Evolutionary conservation across 2,329 filamentous ascomycete species (phyloP).

Genomic region (Fusarium subglutinans): DNA sequence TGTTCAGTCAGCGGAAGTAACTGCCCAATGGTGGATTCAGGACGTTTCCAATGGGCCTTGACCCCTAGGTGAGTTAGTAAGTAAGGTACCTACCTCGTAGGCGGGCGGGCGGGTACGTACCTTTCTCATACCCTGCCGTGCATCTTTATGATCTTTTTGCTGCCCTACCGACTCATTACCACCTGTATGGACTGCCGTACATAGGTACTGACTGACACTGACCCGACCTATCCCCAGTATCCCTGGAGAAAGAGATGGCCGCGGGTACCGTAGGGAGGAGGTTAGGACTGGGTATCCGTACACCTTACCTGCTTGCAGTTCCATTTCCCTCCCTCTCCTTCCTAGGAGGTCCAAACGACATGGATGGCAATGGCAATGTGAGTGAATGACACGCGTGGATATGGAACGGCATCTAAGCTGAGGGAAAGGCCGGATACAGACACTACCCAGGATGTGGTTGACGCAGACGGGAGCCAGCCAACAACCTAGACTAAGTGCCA

Average conservation of each 20-base stretch:
- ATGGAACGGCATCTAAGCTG: background rate
- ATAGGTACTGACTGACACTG: background rate
- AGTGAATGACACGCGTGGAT: background rate
- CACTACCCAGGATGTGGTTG: background rate
- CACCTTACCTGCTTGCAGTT: background rate
- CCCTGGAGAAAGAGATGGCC: background rate
- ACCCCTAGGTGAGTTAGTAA: background rate
- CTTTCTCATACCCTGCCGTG: background rate
- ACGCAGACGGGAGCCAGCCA: constrained; percentile 17
- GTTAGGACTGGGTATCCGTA: background rate
- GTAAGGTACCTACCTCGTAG: background rate
- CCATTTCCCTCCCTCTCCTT: background rate
- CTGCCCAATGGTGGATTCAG: background rate
- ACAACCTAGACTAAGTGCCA: background rate
- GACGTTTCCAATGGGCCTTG: background rate
- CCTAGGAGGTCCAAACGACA: background rate
- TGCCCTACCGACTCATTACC: background rate
- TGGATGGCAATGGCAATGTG: background rate
- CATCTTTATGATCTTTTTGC: background rate
- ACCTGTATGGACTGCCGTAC: background rate
- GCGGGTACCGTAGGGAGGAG: background rate
- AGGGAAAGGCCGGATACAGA: constrained; percentile 14
- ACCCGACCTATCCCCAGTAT: background rate
- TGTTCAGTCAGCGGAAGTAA: background rate
- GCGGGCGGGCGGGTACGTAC: background rate